Percentiles rank a stretch among this genome's conserved stretches.
phyloP scores from a whole-genome alignment of 345 rosid species.

The Acer negundo region DNA sequence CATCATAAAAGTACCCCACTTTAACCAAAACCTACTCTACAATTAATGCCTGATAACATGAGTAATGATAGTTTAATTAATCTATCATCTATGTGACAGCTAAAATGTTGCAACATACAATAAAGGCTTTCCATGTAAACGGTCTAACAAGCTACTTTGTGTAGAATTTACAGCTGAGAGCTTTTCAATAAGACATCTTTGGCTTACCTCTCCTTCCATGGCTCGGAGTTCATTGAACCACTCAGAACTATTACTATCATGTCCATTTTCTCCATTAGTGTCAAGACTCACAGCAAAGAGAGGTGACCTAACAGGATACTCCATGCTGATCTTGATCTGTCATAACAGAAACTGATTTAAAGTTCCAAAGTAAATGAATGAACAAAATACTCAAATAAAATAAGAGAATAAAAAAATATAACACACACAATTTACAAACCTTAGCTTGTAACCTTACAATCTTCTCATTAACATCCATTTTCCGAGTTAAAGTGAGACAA shows the following conservation, averaged over 20 bases:
- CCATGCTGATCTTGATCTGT: conserved; percentile 78
- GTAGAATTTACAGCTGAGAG: background rate
- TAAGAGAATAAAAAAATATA: background rate
- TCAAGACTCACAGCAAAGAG: conserved; percentile 56
- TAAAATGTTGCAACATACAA: background rate
- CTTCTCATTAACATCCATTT: conserved; percentile 42
- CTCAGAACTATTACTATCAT: conserved; percentile 37
- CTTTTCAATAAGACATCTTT: conserved; percentile 9
- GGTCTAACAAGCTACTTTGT: background rate
- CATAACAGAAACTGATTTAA: conserved; percentile 24
- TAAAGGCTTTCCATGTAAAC: conserved; percentile 5
- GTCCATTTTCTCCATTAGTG: conserved; percentile 36
- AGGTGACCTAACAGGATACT: conserved; percentile 93
- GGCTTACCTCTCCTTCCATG: conserved; percentile 88
- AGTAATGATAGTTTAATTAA: background rate
- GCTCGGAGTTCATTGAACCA: conserved; percentile 78
- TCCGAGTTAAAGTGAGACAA: conserved; percentile 58
- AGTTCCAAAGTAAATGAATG: conserved; percentile 11
- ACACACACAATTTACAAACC: conserved; percentile 40
- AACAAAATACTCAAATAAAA: conserved; percentile 1
- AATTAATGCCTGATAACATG: background rate
- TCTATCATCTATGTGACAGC: background rate
- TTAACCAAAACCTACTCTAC: background rate
- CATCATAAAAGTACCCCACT: background rate
- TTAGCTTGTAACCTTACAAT: conserved; percentile 68